Base-by-base conservation (phyloP, 352 stramenopile genomes). In the Albugo candida region DNA sequence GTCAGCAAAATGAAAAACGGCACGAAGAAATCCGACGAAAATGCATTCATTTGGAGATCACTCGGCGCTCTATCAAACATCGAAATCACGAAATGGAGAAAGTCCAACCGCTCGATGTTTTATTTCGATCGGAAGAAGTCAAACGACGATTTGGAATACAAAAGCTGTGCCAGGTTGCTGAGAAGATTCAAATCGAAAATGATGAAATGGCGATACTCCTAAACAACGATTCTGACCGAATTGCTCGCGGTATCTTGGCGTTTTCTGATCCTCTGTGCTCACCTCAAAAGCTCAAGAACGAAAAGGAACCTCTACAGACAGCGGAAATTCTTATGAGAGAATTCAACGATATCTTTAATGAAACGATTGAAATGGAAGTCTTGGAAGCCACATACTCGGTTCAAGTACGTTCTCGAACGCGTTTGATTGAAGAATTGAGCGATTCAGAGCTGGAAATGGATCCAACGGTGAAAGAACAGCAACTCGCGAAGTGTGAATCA, bases 401-500 rank as follows among this genome's bases (percentile, higher is more conserved):
- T 46, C 61, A 70, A 36, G 47, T 83, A 27, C 69, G 73, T 11
- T 54, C 70, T 45, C 60, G 70, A 55, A 50, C 69, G 34, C 47
- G 57, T 6, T 56, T 81, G 13, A 47, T 81, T n/a, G 52, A 74
- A 31, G 24, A 31, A 31, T 45, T 24, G 43, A 40, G 19, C 24
- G 45, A 48, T 16, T 27, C 60, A 18, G 43, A 57, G 35, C 49
- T 45, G 19, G 53, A 61, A 31, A 36, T 65, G n/a, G 55, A 52
- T 14, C 41, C 52, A 12, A 53, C 38, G 24, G 3, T 31, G 24
- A 83, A 81, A 31, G 63, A 78, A 34, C 48, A 75, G 45, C 53
- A 68, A 36, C 45, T 87, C 2, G 66, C 59, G 13, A 43, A 53
- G 14, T 83, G 65, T 39, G 69, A 87, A 47, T 64, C 81, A 17